A percentile compares a stretch with the other conserved stretches of the same genome.
Evolutionary conservation across 371 early-diverging fungal genomes (phyloP).

Genomic region (Syncephalis plumigaleata): DNA sequence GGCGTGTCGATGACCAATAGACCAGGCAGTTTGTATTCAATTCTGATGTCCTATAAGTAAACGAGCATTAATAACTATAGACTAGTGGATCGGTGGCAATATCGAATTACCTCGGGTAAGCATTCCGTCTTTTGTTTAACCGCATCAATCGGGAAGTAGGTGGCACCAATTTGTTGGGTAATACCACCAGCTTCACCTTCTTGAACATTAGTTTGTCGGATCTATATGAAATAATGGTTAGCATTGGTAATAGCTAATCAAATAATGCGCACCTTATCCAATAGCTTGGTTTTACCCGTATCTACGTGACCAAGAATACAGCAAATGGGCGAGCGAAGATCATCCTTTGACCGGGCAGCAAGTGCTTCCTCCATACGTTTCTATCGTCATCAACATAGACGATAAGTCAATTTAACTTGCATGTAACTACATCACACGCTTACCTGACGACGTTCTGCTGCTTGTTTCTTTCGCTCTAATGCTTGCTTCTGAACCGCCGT

Average conservation of each 20-base stretch:
- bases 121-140: constrained; percentile 82
- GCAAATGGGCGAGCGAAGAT: constrained; percentile 97
- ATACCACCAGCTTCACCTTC: constrained; percentile 99
- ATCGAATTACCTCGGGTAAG: constrained; percentile 18
- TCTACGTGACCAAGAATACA: constrained; percentile 99
- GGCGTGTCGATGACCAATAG: constrained; percentile 99
- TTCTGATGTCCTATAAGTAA: not conserved
- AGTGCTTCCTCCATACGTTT: constrained; percentile 57
- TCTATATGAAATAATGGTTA: constrained; percentile 12
- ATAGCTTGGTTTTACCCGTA: constrained; percentile 96
- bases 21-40: constrained; percentile 85
- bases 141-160: constrained; percentile 96
- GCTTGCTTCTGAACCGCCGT: constrained; percentile 37
- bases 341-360: constrained; percentile 70
- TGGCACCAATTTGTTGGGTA: constrained; percentile 99
- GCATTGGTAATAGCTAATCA: no score
- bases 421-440: constrained; percentile 5
- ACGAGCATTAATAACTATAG: no score
- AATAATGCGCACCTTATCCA: constrained; percentile 56
- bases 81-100: no score
- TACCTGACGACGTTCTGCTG: constrained; percentile 45
- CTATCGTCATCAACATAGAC: constrained; percentile 7
- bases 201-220: constrained; percentile 99
- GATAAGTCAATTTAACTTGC: constrained; percentile 3
- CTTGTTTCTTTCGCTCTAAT: constrained; percentile 56